Evolutionary conservation across 2,329 filamentous ascomycete genomes (phyloP).

Genomic region (Orbilia oligospora): DNA sequence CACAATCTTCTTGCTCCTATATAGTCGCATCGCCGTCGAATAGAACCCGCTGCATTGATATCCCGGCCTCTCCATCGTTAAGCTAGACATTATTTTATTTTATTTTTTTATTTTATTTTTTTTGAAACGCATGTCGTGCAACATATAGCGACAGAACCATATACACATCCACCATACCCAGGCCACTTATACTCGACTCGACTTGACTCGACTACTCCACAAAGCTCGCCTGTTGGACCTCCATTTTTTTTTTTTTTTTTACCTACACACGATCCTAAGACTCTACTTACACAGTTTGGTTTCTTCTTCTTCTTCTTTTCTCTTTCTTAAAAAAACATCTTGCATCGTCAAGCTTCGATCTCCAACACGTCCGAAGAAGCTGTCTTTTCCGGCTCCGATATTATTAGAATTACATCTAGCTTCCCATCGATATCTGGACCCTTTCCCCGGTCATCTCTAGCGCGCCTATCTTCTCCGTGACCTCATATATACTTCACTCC

Average conservation of each 20-base stretch:
- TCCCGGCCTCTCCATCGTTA: conserved; percentile 47
- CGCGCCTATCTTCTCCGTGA: conserved; percentile 51
- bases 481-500: conserved; percentile 43
- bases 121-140: conserved; percentile 42
- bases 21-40: conserved; percentile 59
- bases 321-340: too few species aligned
- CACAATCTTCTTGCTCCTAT: conserved; percentile 44
- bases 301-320: too few species aligned
- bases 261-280: conserved; percentile 33
- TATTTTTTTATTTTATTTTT: conserved; percentile 23
- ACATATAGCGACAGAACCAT: conserved; percentile 50
- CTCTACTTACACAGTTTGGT: conserved; percentile 6
- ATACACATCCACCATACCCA: conserved; percentile 12
- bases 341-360: conserved; percentile 33
- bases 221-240: conserved; percentile 34
- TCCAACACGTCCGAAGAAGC: conserved; percentile 60
- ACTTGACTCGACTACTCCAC: conserved; percentile 1
- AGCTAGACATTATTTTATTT: conserved; percentile 25
- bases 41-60: conserved; percentile 57
- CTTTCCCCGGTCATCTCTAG: conserved; percentile 10
- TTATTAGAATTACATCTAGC: conserved; percentile 14
- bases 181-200: conserved; percentile 16
- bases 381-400: conserved; percentile 26
- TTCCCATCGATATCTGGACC: conserved; percentile 1
- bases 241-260: conserved; percentile 24